Evolutionary conservation across 2,329 filamentous ascomycete species (phyloP), one percentile per base, ranked within the genome.

Genomic region (Xylariaceae sp.): DNA sequence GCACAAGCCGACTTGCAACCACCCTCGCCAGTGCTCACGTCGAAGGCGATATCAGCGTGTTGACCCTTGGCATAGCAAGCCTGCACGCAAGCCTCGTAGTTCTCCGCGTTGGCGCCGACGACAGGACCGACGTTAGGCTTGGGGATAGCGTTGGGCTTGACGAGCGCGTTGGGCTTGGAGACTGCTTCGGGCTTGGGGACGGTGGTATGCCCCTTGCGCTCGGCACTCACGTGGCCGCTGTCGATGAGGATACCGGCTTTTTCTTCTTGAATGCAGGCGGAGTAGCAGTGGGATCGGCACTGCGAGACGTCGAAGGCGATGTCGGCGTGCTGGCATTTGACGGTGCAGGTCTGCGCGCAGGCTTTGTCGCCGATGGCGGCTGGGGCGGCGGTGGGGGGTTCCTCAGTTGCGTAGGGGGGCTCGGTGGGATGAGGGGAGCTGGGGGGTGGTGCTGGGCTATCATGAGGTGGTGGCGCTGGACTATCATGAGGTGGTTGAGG

Each of bases 21-120:
- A 3, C 11, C 31, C 3, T 34, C 30, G 39, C 53, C 49, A 1
- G 47, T 29, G 19, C 31, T 32, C 4, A 56, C 35, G 8, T 50
- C 42, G 9, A 39, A 35, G n/a, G 43, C 46, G 7, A 58, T 48
- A 6, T 49, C 44, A 31, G 45, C 47, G 30, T 30, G 32, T 43
- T 60, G 55, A 8, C 8, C 12, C 6, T 35, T 32, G 6, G 27
- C 19, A 1, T n/a, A 26, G 49, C 55, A 57, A 2, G 27, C 30
- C 5, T 27, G 29, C 46, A 60, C 47, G 40, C 57, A 61, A 4
- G 29, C 39, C 3, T 61, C 51, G 42, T 35, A 61, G 9, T 51
- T 50, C 3, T 34, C 8, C 3, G 9, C 9, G 32, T 47, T 49
- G 11, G 39, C 41, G 9, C 40, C 41, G 27, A 53, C 27, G 9